Conservation (phyloP, 495 filamentous ascomycete species). For the Lasiosphaeria ovina region DNA sequence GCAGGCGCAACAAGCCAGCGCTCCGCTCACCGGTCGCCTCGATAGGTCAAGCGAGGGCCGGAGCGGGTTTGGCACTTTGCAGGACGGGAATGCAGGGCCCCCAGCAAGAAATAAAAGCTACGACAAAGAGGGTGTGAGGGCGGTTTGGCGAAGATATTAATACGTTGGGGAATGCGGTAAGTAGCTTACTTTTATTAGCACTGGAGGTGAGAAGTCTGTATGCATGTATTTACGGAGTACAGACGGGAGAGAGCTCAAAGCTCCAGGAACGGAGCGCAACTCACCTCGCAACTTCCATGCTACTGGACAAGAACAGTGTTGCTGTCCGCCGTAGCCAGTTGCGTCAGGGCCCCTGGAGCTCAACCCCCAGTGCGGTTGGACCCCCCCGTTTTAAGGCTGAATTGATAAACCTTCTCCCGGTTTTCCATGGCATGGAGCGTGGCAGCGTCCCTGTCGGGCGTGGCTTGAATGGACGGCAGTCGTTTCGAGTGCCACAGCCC, state of each 20-base stretch:
- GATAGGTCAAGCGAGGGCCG: not conserved
- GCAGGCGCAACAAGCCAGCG: not conserved
- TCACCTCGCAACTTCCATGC: not conserved
- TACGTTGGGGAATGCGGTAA: conserved; percentile 6
- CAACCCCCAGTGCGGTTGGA: not conserved
- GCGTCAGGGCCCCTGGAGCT: not conserved
- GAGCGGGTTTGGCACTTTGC: not conserved
- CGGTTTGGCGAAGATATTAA: conserved; percentile 6
- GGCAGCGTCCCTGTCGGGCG: not conserved
- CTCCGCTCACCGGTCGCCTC: conserved; percentile 2
- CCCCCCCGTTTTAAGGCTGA: conserved; percentile 18
- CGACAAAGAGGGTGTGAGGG: not conserved
- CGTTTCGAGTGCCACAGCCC: conserved; percentile 11
- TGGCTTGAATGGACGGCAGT: conserved; percentile 17
- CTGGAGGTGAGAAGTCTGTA: too few relatives aligned
- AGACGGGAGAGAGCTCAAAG: not conserved
- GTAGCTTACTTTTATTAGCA: conserved; percentile 2
- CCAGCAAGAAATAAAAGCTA: not conserved
- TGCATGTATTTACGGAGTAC: too few relatives aligned
- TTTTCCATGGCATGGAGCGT: conserved; percentile 11
- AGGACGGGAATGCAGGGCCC: conserved; percentile 4
- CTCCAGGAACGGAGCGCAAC: not conserved
- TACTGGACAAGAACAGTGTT: not conserved
- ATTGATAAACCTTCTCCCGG: conserved; percentile 17
- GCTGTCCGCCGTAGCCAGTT: not conserved